Percentiles rank a stretch among this genome's conserved stretches.
Evolutionary conservation across 495 filamentous ascomycete species (phyloP).

Genomic region (Gamarada debralockiae): DNA sequence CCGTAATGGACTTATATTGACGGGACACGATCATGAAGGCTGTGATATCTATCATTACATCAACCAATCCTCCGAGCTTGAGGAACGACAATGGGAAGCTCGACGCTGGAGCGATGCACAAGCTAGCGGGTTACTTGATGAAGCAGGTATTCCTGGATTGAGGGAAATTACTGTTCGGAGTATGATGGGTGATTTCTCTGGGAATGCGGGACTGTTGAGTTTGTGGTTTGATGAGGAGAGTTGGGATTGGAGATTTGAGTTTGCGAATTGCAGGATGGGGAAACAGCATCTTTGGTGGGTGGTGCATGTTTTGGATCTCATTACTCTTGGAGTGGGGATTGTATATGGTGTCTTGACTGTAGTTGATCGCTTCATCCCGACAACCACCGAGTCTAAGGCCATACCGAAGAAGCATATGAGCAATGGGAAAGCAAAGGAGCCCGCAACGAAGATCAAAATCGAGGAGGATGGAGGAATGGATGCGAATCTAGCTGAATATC

Average conservation of each 20-base stretch:
- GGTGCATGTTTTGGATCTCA: constrained; percentile 68
- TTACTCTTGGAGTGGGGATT: constrained; percentile 39
- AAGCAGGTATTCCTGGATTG: constrained; percentile 48
- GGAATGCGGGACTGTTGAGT: constrained; percentile 82
- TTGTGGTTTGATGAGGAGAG: constrained; percentile 76
- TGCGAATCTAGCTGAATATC: background rate
- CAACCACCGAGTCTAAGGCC: background rate
- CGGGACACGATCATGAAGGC: constrained; percentile 91
- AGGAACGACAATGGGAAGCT: constrained; percentile 41
- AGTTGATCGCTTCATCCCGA: background rate
- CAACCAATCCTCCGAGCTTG: constrained; percentile 35
- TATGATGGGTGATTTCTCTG: constrained; percentile 95
- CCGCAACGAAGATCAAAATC: background rate
- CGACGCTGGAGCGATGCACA: constrained; percentile 36
- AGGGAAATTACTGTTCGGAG: constrained; percentile 91
- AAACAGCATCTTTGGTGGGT: constrained; percentile 94
- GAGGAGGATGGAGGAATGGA: background rate
- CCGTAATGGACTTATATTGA: constrained; percentile 66
- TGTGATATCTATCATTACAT: constrained; percentile 85
- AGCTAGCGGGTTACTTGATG: constrained; percentile 27
- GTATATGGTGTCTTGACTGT: constrained; percentile 17
- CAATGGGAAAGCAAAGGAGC: background rate
- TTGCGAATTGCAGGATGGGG: constrained; percentile 70
- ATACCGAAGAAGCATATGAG: background rate
- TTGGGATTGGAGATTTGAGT: constrained; percentile 79